A percentile compares a stretch with the other conserved stretches of the same genome.
phyloP scores from a whole-genome alignment of 345 rosid genomes.

The Cardamine resedifolia region DNA sequence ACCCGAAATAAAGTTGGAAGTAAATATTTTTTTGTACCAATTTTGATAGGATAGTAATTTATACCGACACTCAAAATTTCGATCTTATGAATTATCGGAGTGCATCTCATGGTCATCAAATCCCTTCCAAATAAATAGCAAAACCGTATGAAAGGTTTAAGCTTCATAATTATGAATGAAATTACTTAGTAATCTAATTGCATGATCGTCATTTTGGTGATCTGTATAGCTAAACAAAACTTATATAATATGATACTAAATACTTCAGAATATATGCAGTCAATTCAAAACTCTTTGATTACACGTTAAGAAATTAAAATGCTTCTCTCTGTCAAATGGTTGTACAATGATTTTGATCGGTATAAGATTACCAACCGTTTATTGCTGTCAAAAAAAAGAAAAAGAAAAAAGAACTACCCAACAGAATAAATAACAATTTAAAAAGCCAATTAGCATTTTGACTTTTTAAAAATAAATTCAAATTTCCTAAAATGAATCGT shows the following conservation, averaged over 20 bases:
- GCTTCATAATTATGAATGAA: not conserved
- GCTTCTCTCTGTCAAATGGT: conserved; percentile 12
- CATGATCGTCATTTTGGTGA: conserved; percentile 8
- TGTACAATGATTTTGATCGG: not conserved
- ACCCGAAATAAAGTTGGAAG: not conserved
- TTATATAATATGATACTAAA: not conserved
- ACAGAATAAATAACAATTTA: not conserved
- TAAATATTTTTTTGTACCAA: not conserved
- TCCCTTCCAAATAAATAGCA: not conserved
- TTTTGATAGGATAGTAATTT: conserved; percentile 1
- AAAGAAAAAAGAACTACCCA: not conserved
- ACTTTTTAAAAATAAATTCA: not conserved
- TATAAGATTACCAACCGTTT: conserved; percentile 9
- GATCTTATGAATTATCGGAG: not conserved
- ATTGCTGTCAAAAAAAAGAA: not conserved
- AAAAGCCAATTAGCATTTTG: conserved; percentile 20
- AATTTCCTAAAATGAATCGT: not conserved
- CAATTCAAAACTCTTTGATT: not conserved
- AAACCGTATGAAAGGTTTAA: not conserved
- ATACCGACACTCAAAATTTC: not conserved
- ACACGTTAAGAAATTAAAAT: not conserved
- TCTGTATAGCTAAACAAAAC: not conserved
- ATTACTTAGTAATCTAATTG: not conserved
- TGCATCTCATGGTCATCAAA: not conserved
- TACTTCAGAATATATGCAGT: not conserved